phyloP scores from a whole-genome alignment of 352 stramenopile species.

The Phytopythium delawarense region DNA sequence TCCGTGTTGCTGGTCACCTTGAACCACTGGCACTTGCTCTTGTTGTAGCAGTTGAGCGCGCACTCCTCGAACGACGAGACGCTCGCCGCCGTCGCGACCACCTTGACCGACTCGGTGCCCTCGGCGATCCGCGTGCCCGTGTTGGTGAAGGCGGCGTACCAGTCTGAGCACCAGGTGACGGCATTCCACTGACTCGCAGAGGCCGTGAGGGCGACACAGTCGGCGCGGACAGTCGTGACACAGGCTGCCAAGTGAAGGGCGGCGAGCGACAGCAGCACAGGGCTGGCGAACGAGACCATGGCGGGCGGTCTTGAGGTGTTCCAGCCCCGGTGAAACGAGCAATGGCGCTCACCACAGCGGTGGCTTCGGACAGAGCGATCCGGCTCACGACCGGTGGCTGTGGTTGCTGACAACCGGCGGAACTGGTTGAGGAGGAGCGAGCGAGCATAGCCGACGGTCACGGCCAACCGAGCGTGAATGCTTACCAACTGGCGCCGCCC shows the following conservation, averaged over 20 bases:
- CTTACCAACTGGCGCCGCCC: background rate
- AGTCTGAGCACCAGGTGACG: conserved; percentile 21
- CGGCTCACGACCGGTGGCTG: background rate
- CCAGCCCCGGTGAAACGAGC: background rate
- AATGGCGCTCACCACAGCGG: background rate
- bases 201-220: conserved; percentile 9
- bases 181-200: conserved; percentile 21
- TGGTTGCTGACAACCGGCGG: too few relatives aligned
- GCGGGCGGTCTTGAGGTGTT: background rate
- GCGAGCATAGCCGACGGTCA: background rate
- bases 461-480: background rate
- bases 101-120: background rate
- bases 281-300: background rate
- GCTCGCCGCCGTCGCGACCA: conserved; percentile 1
- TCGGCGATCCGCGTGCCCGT: conserved; percentile 14
- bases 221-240: background rate
- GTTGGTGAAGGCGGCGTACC: conserved; percentile 26
- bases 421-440: background rate
- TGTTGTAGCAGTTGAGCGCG: conserved; percentile 22
- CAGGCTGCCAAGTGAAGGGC: background rate
- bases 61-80: conserved; percentile 20
- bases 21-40: conserved; percentile 32
- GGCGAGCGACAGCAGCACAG: background rate
- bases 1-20: conserved; percentile 15
- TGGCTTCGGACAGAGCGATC: background rate